Evolutionary conservation across 768 basidiomycete genomes (phyloP), one percentile per base, ranked within the genome.

Genomic region (Strobilomyces echinocephalus): DNA sequence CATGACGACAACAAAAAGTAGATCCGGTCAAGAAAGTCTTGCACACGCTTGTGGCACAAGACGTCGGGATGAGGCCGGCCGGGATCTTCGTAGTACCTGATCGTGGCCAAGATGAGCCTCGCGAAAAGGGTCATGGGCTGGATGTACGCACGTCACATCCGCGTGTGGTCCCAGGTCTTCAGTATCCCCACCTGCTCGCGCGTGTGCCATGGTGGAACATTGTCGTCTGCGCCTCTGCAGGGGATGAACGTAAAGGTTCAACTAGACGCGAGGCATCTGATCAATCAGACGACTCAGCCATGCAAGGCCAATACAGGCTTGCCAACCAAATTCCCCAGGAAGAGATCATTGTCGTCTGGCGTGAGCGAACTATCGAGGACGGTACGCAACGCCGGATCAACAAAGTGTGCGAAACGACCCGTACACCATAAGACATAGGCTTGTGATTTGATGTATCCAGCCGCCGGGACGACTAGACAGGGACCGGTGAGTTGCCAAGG

Each of bases 171-270:
- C 82, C 83, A 87, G 3, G 80, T 73, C 55, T 78, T 77, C 28
- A 94, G 56, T 16, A 83, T 69, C 24, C 76, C 74, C 4, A 88
- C 74, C 11, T 79, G 73, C 64, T 86, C 83, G 20, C 93, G 79
- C 3, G 84, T 81, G 59, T 95, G 92, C 82, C 91, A 90, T 0
- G 83, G 80, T 2, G 93, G 91, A 4, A 97, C 94, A 56, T 97
- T 95, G 38, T 84, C 81, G 64, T 97, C 94, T 35, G 74, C 74
- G 3, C 87, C 88, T 18, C 88, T 89, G 59, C 34, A 45, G n/a
- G 9, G 8, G 24, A 46, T 8, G 7, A 18, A 30, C 16, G 51
- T 26, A n/a, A 33, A 24, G 24, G 24, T 24, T 45, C 33, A 51
- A 21, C 30, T 0, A 33, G 43, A 35, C 5, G n/a, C 12, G 35